Evolutionary conservation across 2,329 filamentous ascomycete genomes (phyloP), one percentile per base, ranked within the genome.

Genomic region (Ascochyta rabiei): DNA sequence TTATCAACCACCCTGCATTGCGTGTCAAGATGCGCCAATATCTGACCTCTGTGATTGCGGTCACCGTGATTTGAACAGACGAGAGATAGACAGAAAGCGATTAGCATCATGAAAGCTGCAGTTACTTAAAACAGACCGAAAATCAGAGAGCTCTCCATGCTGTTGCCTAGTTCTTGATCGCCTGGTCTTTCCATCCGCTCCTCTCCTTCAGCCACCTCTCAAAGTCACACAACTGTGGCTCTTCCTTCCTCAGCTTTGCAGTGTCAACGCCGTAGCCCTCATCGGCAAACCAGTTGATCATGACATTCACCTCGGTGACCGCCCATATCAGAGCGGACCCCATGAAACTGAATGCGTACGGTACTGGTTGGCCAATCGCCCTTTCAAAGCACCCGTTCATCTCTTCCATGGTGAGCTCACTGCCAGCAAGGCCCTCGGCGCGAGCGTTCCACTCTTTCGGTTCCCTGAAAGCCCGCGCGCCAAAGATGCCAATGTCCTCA

Each of bases 401-500:
- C 54, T 82, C 72, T 0, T 75, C 72, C 49, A 79, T 79, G 0
- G 77, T 80, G 30, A 84, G 64, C 42, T 82, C 80, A 59, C 83
- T 82, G 2, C 82, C 82, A 0, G 82, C 83, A 18, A 85, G 64
- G 4, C 79, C 78, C 34, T 83, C 73, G 5, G 74, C 75, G 16
- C 72, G 73, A 33, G 77, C 76, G 30, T 76, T 75, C 68, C 77
- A 84, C 43, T 76, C 66, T 1, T 78, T 67, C 2, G 79, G 75
- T 2, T 80, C 68, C 4, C 76, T 52, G 53, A 85, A 82, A 0
- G 81, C 81, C 40, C 77, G 69, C 0, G 81, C 81, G 2, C 75
- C 82, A 47, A 85, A 80, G 18, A 73, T 61, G 0, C 82, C 83
- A 53, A 85, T 84, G 57, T 85, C 83, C 12, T 72, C 76, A 8